Percentiles rank a stretch among this genome's conserved stretches.
Evolutionary conservation across 495 filamentous ascomycete genomes (phyloP).

Genomic region (Pseudevernia furfuracea): DNA sequence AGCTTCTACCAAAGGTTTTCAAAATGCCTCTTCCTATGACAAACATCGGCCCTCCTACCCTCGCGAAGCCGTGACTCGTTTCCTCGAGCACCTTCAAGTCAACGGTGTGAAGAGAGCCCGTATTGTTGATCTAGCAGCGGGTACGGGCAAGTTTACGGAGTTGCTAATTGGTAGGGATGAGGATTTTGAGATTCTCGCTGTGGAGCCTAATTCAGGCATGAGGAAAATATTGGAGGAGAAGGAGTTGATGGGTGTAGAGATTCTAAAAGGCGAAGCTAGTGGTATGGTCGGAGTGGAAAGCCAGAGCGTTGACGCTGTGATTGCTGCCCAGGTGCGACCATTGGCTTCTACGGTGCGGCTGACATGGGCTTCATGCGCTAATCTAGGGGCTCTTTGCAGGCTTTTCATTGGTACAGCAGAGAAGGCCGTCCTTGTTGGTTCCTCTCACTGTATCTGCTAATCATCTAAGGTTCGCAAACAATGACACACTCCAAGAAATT

Average conservation of each 20-base stretch:
- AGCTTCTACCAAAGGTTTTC: conserved; percentile 40
- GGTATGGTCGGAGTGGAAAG: conserved; percentile 42
- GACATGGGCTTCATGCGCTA: conserved; percentile 4
- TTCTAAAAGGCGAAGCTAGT: conserved; percentile 47
- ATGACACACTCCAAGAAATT: conserved; percentile 49
- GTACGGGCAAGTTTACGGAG: conserved; percentile 62
- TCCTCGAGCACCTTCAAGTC: conserved; percentile 44
- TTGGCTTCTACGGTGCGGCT: background rate
- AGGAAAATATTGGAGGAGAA: conserved; percentile 47
- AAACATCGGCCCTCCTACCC: conserved; percentile 55
- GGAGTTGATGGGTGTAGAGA: conserved; percentile 40
- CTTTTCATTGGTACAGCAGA: conserved; percentile 52
- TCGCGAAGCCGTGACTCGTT: conserved; percentile 42
- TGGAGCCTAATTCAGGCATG: conserved; percentile 54
- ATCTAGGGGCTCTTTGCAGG: conserved; percentile 30
- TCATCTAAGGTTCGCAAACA: conserved; percentile 49
- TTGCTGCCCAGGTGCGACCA: conserved; percentile 56
- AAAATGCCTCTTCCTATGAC: conserved; percentile 50
- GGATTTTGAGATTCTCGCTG: conserved; percentile 47
- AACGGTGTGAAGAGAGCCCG: conserved; percentile 34
- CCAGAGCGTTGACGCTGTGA: conserved; percentile 53
- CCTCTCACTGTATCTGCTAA: background rate
- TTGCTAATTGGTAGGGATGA: conserved; percentile 44
- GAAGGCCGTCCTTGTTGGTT: background rate
- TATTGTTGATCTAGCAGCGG: conserved; percentile 56